phyloP scores from a whole-genome alignment of 768 basidiomycete genomes.

The Paxillus ammoniavirescens region DNA sequence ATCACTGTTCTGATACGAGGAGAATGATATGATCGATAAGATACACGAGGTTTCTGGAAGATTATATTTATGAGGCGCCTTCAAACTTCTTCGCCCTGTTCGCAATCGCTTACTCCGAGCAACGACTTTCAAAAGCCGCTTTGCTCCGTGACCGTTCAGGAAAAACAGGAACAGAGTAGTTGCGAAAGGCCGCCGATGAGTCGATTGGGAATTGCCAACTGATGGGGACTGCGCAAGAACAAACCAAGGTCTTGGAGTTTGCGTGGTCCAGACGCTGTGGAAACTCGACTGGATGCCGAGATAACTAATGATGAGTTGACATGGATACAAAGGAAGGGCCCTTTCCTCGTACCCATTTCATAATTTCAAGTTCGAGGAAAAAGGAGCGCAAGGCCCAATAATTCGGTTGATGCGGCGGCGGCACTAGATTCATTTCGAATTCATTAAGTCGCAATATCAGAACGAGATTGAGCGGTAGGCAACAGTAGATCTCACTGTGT shows the following conservation, averaged over 20 bases:
- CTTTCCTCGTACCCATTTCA: neutral
- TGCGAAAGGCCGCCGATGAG: neutral
- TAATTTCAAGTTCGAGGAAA: neutral
- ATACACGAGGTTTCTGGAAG: too few relatives aligned
- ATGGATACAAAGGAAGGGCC: conserved; percentile 14
- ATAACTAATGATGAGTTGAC: conserved; percentile 12
- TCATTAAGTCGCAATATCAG: neutral
- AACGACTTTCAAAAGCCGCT: neutral
- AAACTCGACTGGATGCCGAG: neutral
- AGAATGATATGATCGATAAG: too few relatives aligned
- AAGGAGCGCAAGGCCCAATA: neutral
- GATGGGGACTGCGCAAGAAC: conserved; percentile 7
- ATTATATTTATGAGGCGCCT: too few relatives aligned
- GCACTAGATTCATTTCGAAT: neutral
- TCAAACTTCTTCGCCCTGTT: too few relatives aligned
- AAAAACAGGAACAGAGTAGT: neutral
- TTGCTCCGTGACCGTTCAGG: neutral
- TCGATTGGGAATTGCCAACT: conserved; percentile 3
- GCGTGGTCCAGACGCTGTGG: neutral
- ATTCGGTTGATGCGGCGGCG: neutral
- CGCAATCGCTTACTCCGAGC: too few relatives aligned
- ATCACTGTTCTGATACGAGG: too few relatives aligned
- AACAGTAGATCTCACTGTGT: neutral
- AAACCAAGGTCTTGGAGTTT: conserved; percentile 2
- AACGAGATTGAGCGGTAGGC: neutral